Percentiles rank a stretch among this genome's conserved stretches.
These are phyloP conservation scores for Stephanocyclus meneghinianus DNA, from an alignment of 352 stramenopile species.

Conservation along the genomic window DNA sequence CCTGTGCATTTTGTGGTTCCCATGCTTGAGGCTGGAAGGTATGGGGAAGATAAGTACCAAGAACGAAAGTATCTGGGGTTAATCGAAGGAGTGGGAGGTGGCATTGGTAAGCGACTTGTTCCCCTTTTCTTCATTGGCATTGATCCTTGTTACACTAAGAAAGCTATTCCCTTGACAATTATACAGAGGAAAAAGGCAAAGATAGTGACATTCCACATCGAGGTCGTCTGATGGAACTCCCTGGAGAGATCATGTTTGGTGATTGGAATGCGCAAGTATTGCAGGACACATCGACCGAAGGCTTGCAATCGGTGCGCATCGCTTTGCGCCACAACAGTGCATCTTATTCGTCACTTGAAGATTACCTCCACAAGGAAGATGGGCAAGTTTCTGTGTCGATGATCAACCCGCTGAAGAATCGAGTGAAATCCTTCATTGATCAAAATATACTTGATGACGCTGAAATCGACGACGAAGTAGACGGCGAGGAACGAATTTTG, in stretches of 20 bases:
- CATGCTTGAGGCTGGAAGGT: slow-evolving; percentile 2
- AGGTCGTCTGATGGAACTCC: slow-evolving; percentile 41
- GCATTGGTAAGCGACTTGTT: slow-evolving; percentile 21
- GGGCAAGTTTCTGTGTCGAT: slow-evolving; percentile 15
- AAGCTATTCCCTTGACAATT: background rate
- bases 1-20: slow-evolving; percentile 29
- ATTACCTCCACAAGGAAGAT: slow-evolving; percentile 1
- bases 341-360: slow-evolving; percentile 25
- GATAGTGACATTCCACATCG: slow-evolving; percentile 23
- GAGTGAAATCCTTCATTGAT: slow-evolving; percentile 37
- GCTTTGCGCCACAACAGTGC: slow-evolving; percentile 31
- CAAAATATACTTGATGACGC: slow-evolving; percentile 37
- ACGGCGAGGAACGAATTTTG: slow-evolving; percentile 27
- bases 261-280: slow-evolving; percentile 31
- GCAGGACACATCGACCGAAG: slow-evolving; percentile 2
- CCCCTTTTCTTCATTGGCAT: background rate
- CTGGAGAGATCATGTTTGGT: slow-evolving; percentile 30
- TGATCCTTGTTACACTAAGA: background rate
- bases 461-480: slow-evolving; percentile 22
- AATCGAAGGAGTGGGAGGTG: slow-evolving; percentile 40
- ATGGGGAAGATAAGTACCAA: slow-evolving; percentile 13
- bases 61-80: slow-evolving; percentile 38
- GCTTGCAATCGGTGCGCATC: slow-evolving; percentile 7
- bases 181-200: slow-evolving; percentile 26
- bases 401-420: slow-evolving; percentile 20